Percentiles rank a stretch among this genome's conserved stretches.
Conservation (phyloP, 495 filamentous ascomycete species). For the Aspergillus mulundensis region DNA sequence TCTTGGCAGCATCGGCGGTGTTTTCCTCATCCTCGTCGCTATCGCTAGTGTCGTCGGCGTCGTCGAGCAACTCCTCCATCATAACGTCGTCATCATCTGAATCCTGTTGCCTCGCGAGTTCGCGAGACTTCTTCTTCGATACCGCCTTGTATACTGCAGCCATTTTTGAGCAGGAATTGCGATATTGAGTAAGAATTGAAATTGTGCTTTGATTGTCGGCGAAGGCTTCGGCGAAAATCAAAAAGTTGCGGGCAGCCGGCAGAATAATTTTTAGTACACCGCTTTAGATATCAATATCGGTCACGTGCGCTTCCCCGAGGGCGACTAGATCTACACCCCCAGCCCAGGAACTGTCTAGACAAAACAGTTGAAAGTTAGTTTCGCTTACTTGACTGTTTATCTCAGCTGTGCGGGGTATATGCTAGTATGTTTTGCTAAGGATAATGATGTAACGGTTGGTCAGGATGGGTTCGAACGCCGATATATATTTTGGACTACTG, state of each 20-base stretch:
- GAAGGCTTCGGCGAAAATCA: conserved; percentile 18
- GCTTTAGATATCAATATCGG: conserved; percentile 24
- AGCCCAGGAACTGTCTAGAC: no score
- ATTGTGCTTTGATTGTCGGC: conserved; percentile 13
- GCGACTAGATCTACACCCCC: no score
- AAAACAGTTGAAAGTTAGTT: no score
- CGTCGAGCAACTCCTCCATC: conserved; percentile 38
- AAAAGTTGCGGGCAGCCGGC: conserved; percentile 29
- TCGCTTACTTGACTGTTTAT: no score
- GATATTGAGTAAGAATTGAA: conserved; percentile 2
- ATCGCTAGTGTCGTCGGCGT: conserved; percentile 44
- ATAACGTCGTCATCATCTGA: conserved; percentile 34
- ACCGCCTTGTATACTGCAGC: conserved; percentile 91
- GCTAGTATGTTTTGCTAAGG: no score
- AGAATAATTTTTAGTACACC: conserved; percentile 41
- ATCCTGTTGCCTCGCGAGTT: conserved; percentile 30
- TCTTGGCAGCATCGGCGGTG: conserved; percentile 32
- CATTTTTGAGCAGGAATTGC: conserved; percentile 52
- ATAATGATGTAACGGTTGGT: no score
- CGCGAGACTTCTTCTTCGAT: conserved; percentile 57
- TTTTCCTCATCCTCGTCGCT: conserved; percentile 45
- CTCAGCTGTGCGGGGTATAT: no score
- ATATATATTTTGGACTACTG: neutral
- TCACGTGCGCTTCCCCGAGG: conserved; percentile 3
- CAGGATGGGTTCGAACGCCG: no score